Evolutionary conservation across 441 rosid genomes (phyloP).

Genomic region (Gossypium trilobum): DNA sequence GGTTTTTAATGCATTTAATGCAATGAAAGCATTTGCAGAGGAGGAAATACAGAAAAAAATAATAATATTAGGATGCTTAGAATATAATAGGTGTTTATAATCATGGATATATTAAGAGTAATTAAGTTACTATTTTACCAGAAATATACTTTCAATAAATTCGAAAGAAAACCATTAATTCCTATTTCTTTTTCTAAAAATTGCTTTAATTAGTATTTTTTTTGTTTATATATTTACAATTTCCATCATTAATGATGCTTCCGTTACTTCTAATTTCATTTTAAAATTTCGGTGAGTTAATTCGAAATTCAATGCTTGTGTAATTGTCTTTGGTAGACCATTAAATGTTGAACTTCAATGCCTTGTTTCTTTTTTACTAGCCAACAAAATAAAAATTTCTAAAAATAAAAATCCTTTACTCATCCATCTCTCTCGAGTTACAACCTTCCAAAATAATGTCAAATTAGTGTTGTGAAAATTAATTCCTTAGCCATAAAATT

Average conservation of each 20-base stretch:
- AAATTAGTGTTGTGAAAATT: no score
- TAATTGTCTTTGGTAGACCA: background rate
- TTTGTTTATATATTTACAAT: background rate
- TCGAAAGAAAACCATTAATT: background rate
- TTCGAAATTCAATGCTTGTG: background rate
- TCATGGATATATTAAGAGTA: background rate
- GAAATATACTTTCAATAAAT: background rate
- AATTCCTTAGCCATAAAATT: no score
- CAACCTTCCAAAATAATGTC: no score
- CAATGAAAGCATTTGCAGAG: background rate
- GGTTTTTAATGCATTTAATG: background rate
- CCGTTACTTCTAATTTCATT: background rate
- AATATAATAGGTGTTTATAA: background rate
- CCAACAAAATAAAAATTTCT: background rate
- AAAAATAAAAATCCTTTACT: background rate
- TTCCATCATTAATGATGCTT: background rate
- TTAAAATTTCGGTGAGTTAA: slow-evolving; percentile 5
- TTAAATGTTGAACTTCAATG: slow-evolving; percentile 7
- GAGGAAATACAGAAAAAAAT: background rate
- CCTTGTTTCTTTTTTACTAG: background rate
- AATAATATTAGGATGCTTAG: background rate
- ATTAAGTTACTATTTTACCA: background rate
- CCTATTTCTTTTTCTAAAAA: background rate
- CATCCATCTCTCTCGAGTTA: background rate
- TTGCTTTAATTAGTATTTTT: background rate